Percentiles rank a stretch among this genome's conserved stretches.
These are phyloP conservation scores for Ogataea saltuana DNA, from an alignment of 805 yeast species.

Conservation along the genomic window DNA sequence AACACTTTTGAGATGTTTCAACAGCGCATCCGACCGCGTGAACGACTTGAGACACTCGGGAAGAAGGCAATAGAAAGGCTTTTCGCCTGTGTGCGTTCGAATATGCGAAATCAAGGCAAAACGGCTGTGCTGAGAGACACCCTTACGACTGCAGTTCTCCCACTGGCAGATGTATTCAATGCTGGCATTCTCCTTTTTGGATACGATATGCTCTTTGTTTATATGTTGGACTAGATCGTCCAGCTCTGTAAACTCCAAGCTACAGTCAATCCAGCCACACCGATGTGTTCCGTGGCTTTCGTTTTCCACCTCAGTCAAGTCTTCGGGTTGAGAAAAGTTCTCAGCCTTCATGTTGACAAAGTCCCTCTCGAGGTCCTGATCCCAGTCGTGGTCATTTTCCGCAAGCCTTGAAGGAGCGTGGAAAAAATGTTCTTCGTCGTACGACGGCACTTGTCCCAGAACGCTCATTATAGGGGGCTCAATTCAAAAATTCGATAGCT, in stretches of 20 bases:
- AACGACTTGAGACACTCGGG: conserved; percentile 67
- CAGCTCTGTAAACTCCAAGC: conserved; percentile 31
- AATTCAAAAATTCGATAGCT: neutral
- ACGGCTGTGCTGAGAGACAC: conserved; percentile 52
- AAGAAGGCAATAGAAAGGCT: conserved; percentile 62
- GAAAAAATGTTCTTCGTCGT: conserved; percentile 6
- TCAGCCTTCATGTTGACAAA: conserved; percentile 24
- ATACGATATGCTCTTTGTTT: conserved; percentile 38
- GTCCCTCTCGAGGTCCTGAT: conserved; percentile 26
- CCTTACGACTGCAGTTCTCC: conserved; percentile 57
- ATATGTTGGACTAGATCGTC: conserved; percentile 44
- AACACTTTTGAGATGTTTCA: conserved; percentile 60
- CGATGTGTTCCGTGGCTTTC: conserved; percentile 13
- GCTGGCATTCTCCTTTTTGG: conserved; percentile 20
- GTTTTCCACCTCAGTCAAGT: conserved; percentile 19
- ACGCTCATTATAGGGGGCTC: neutral
- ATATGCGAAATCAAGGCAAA: conserved; percentile 64
- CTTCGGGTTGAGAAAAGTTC: conserved; percentile 13
- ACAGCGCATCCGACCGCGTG: conserved; percentile 60
- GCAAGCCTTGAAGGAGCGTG: no score
- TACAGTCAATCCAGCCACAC: conserved; percentile 44
- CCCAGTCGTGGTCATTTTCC: conserved; percentile 10
- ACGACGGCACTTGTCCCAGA: neutral
- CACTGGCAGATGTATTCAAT: conserved; percentile 56
- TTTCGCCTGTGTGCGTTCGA: conserved; percentile 66